A percentile compares a stretch with the other conserved stretches of the same genome.
These are phyloP conservation scores for Suillus spraguei DNA, from an alignment of 768 basidiomycete genomes.

Conservation along the genomic window DNA sequence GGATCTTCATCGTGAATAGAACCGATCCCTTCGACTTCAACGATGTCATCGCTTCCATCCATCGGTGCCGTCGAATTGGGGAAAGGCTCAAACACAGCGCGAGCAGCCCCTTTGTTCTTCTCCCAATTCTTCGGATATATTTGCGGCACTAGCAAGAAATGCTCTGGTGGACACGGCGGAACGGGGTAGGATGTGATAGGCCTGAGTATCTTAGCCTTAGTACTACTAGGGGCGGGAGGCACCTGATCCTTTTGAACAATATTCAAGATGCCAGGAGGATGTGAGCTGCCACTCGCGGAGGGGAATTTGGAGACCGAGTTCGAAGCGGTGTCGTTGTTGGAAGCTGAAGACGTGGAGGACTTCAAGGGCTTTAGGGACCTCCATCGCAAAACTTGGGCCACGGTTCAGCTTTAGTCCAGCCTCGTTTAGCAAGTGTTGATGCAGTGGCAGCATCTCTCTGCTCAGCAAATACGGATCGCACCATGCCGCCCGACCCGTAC, in stretches of 20 bases:
- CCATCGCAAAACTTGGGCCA: slow-evolving; percentile 2
- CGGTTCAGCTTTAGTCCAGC: neutral
- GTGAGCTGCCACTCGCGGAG: neutral
- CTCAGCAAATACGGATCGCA: slow-evolving; percentile 20
- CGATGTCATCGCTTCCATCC: neutral
- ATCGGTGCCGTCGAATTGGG: neutral
- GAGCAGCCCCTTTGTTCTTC: slow-evolving; percentile 15
- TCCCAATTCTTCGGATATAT: slow-evolving; percentile 9
- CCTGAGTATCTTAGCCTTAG: slow-evolving; percentile 26
- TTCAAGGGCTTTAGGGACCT: neutral
- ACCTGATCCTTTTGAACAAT: neutral
- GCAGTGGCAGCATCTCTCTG: neutral
- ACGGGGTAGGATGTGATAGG: slow-evolving; percentile 33
- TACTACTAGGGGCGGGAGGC: neutral
- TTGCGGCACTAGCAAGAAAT: slow-evolving; percentile 16
- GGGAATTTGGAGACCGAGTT: neutral
- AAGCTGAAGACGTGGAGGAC: too few species aligned
- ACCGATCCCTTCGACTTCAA: slow-evolving; percentile 1
- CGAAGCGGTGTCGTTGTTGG: neutral
- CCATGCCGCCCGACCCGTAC: neutral
- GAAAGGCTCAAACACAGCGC: slow-evolving; percentile 19
- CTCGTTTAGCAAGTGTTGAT: neutral
- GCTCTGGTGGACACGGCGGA: slow-evolving; percentile 30
- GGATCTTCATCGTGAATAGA: neutral
- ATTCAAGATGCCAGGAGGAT: neutral